phyloP scores from a whole-genome alignment of 345 rosid species.

The Eutrema japonicum region DNA sequence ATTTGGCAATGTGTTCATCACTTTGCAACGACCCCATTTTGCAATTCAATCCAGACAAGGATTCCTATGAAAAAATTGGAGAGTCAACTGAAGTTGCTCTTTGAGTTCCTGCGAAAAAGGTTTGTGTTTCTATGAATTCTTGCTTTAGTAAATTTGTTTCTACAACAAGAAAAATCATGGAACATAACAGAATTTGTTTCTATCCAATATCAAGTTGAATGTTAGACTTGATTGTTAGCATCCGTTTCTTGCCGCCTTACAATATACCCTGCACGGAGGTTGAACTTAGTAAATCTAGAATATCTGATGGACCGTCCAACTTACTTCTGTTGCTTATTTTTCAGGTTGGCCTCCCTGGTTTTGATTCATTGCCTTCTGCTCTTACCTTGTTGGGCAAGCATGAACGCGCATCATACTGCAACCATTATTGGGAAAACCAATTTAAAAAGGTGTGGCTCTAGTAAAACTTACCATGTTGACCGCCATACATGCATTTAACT shows the following conservation, averaged over 20 bases:
- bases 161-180: slow-evolving; percentile 15
- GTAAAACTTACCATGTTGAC: slow-evolving; percentile 12
- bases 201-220: slow-evolving; percentile 18
- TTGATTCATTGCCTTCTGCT: slow-evolving; percentile 97
- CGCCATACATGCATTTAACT: neutral
- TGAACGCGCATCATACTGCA: slow-evolving; percentile 98
- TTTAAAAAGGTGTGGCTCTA: slow-evolving; percentile 78
- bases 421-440: slow-evolving; percentile 94
- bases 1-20: slow-evolving; percentile 93
- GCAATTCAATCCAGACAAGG: slow-evolving; percentile 96
- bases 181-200: slow-evolving; percentile 4
- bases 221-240: slow-evolving; percentile 1
- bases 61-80: slow-evolving; percentile 90
- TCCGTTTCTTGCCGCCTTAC: slow-evolving; percentile 18
- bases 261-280: slow-evolving; percentile 8
- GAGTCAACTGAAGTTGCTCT: slow-evolving; percentile 99
- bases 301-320: slow-evolving; percentile 12
- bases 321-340: slow-evolving; percentile 41
- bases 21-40: slow-evolving; percentile 92
- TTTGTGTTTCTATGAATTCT: slow-evolving; percentile 40
- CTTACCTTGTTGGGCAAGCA: slow-evolving; percentile 89
- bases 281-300: slow-evolving; percentile 20
- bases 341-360: slow-evolving; percentile 99
- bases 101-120: slow-evolving; percentile 95
- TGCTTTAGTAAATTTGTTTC: slow-evolving; percentile 5